These are phyloP conservation scores for Mrakiaceae sp. DNA, from an alignment of 1,284 basidiomycete species.

Conservation along the genomic window DNA sequence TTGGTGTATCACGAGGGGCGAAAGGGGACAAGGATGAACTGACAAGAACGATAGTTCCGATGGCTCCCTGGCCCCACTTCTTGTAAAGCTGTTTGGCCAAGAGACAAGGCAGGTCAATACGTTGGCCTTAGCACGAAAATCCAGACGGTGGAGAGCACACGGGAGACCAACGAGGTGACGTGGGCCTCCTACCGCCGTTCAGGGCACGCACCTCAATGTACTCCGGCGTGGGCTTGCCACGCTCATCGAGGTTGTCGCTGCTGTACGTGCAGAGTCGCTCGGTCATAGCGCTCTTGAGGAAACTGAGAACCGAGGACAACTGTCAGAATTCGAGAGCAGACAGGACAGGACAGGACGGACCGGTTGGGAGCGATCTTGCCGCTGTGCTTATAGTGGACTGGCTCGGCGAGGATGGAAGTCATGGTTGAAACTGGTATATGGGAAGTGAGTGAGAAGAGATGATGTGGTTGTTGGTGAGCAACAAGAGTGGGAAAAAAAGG, in stretches of 20 bases:
- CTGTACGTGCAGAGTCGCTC: slow-evolving; percentile 29
- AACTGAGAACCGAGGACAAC: not conserved
- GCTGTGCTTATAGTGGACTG: slow-evolving; percentile 24
- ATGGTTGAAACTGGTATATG: not conserved
- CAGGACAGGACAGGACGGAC: not conserved
- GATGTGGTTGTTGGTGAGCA: not conserved
- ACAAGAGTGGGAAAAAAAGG: not conserved
- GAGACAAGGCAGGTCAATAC: not conserved
- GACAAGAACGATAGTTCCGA: slow-evolving; percentile 26
- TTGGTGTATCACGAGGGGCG: not conserved
- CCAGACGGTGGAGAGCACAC: too few species aligned
- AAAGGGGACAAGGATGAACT: not conserved
- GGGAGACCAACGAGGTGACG: too few species aligned
- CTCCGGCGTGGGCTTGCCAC: slow-evolving; percentile 25
- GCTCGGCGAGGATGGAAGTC: slow-evolving; percentile 18
- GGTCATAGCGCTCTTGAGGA: slow-evolving; percentile 29
- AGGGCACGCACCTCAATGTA: slow-evolving; percentile 17
- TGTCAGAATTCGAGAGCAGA: not conserved
- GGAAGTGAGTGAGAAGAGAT: not conserved
- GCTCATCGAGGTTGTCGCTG: slow-evolving; percentile 22
- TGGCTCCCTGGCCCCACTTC: slow-evolving; percentile 31
- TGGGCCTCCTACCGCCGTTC: too few species aligned
- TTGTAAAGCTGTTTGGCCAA: slow-evolving; percentile 22
- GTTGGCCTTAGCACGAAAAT: not conserved
- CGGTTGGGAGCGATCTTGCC: slow-evolving; percentile 23